Percentiles rank a stretch among this genome's conserved stretches.
phyloP scores from a whole-genome alignment of 1,284 basidiomycete species.

The Ganoderma multipileum region DNA sequence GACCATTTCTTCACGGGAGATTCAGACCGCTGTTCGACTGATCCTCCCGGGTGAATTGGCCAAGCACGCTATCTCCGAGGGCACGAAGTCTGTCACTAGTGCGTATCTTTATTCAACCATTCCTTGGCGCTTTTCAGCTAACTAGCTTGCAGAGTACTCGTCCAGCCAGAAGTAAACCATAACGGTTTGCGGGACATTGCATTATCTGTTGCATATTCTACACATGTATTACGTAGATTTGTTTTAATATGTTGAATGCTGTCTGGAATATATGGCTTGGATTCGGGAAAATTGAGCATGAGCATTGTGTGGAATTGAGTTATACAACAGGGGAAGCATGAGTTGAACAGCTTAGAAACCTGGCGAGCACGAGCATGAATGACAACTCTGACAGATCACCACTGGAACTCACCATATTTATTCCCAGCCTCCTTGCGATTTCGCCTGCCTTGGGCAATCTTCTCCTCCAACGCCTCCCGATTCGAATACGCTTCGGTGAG shows the following conservation, averaged over 20 bases:
- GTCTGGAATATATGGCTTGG: conserved; percentile 21
- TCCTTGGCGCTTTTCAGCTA: neutral
- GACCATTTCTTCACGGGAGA: conserved; percentile 78
- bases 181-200: conserved; percentile 10
- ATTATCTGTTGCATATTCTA: conserved; percentile 27
- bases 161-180: conserved; percentile 36
- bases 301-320: neutral
- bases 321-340: too few relatives aligned
- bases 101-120: conserved; percentile 17
- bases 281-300: neutral
- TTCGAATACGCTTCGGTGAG: conserved; percentile 81
- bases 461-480: conserved; percentile 79
- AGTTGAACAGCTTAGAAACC: neutral
- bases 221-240: conserved; percentile 30
- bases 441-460: conserved; percentile 77
- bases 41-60: conserved; percentile 79
- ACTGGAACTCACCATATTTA: conserved; percentile 70
- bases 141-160: conserved; percentile 36
- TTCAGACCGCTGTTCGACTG: conserved; percentile 76
- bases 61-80: conserved; percentile 88
- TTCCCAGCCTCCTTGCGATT: conserved; percentile 88
- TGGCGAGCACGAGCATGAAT: conserved; percentile 7
- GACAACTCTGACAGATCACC: neutral
- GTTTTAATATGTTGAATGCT: conserved; percentile 27
- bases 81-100: conserved; percentile 63